Percentiles rank a stretch among this genome's conserved stretches.
phyloP scores from a whole-genome alignment of 2,329 filamentous ascomycete genomes.

The Scedosporium aurantiacum region DNA sequence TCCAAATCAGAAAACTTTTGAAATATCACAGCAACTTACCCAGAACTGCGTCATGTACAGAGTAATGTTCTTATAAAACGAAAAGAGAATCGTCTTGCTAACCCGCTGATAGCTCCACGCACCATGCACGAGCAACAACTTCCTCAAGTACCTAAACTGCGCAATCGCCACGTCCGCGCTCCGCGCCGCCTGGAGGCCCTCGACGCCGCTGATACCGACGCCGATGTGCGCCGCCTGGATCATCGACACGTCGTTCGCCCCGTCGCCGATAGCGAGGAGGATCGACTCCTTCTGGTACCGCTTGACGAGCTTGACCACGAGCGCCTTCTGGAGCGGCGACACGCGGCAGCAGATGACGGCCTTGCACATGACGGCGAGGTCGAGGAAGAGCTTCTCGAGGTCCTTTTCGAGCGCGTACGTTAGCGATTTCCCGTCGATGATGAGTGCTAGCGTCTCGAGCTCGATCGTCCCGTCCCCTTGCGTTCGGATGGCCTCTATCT shows the following conservation, averaged over 20 bases:
- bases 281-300: constrained; percentile 80
- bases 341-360: constrained; percentile 98
- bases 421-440: constrained; percentile 94
- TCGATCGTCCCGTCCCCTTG: constrained; percentile 69
- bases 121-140: constrained; percentile 87
- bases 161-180: constrained; percentile 93
- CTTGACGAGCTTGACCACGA: constrained; percentile 97
- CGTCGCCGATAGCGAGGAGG: constrained; percentile 89
- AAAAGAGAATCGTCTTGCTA: constrained; percentile 94
- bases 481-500: constrained; percentile 77
- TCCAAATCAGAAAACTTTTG: background rate
- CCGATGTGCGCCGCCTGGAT: constrained; percentile 98
- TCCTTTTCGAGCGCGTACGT: constrained; percentile 90
- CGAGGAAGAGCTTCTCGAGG: constrained; percentile 84
- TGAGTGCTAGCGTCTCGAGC: constrained; percentile 74
- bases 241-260: constrained; percentile 99
- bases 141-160: constrained; percentile 90
- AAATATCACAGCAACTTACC: constrained; percentile 42
- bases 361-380: constrained; percentile 91
- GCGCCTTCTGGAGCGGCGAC: constrained; percentile 88
- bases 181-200: constrained; percentile 91
- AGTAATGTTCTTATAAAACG: constrained; percentile 98
- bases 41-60: constrained; percentile 99
- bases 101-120: constrained; percentile 97
- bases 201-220: constrained; percentile 91